Evolutionary conservation across 192 early-diverging fungal species (phyloP), one percentile per base, ranked within the genome.

Genomic region (Oehlia diaphana): DNA sequence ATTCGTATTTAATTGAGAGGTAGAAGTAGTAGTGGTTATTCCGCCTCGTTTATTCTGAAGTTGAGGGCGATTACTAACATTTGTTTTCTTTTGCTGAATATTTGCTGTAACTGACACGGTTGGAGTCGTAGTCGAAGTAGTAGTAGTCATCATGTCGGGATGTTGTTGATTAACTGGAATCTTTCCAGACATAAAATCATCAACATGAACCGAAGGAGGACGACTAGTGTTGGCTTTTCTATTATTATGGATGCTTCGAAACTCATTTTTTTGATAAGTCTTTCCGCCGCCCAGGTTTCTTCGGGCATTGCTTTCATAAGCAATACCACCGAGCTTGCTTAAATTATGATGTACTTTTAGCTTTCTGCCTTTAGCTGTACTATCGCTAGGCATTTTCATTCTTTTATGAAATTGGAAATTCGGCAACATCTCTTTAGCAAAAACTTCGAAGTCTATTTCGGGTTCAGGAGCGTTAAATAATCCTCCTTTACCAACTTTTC

Each of bases 161-260:
- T 78, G 77, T 69, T 78, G 77, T 37, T 78, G 77, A 35, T 78
- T 69, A 2, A 35, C 77, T 31, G 77, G 77, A 28, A 78, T 78
- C 28, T 78, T 78, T 8, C 77, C 77, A 58, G 77, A 78, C 49
- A 78, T 74, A 65, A 83, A 83, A 68, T 83, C 82, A 76, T 83
- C 82, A 7, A 83, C 82, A 70, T 83, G 82, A 26, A 83, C 82
- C 26, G 82, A 83, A 31, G 82, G 82, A 10, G 82, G 82, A 12
- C 82, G 79, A 47, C 82, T 83, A 16, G 82, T 80, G 63, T 83
- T 83, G 4, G 79, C 82, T 26, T 79, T 75, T 39, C 78, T 72
- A 26, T 80, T 69, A 23, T 79, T 79, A 77, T 83, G 82, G 44
- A 83, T 76, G 58, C 72, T 79, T 63, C 82, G 71, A 69, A 83